Percentiles rank a stretch among this genome's conserved stretches.
phyloP scores from a whole-genome alignment of 177 flowering plant genomes.

The Vitis hybrid region DNA sequence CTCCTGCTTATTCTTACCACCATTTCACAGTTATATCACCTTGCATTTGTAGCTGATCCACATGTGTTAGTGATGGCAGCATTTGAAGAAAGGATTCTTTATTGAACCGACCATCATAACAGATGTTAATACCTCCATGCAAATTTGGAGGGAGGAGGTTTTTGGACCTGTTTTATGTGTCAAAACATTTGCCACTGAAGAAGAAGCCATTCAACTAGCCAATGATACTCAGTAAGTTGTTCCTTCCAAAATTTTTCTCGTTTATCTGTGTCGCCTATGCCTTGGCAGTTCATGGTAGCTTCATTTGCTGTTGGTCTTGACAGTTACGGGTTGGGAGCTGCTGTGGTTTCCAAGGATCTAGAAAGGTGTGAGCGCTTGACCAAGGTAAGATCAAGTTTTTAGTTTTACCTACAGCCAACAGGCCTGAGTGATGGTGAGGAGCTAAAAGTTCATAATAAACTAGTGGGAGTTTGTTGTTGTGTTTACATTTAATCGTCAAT shows the following conservation, averaged over 20 bases:
- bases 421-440: background rate
- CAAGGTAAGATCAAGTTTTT: constrained; percentile 47
- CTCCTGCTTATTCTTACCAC: background rate
- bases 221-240: constrained; percentile 78
- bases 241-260: background rate
- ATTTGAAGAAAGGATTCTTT: constrained; percentile 79
- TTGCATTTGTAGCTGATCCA: too few species aligned
- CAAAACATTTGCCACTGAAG: constrained; percentile 86
- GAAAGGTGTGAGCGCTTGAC: constrained; percentile 86
- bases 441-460: background rate
- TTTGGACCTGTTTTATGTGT: constrained; percentile 97
- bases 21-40: background rate
- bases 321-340: constrained; percentile 92
- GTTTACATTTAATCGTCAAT: too few species aligned
- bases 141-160: constrained; percentile 97
- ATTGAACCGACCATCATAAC: constrained; percentile 81
- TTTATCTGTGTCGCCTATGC: background rate
- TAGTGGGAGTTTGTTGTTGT: too few species aligned
- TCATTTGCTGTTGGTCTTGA: background rate
- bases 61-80: constrained; percentile 39
- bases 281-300: background rate
- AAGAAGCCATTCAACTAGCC: constrained; percentile 91
- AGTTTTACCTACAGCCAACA: too few species aligned
- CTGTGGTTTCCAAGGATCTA: constrained; percentile 83
- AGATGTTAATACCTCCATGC: constrained; percentile 87